phyloP scores from a whole-genome alignment of 2,329 filamentous ascomycete genomes.

The Trichoderma sp. region DNA sequence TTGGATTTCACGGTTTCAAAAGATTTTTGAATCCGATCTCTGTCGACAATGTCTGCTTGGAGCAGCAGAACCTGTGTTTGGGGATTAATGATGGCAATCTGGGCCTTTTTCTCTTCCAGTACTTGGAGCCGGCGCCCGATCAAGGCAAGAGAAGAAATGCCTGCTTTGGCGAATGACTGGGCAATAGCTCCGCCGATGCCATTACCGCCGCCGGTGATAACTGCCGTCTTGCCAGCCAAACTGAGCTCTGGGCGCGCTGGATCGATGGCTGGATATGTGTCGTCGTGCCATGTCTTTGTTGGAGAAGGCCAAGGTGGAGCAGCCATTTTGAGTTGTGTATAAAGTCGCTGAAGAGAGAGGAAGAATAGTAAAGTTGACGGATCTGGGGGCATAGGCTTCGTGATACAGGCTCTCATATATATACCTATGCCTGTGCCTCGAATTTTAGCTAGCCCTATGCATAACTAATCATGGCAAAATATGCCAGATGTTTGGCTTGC shows the following conservation, averaged over 20 bases:
- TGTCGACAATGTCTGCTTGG: background rate
- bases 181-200: constrained; percentile 16
- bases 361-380: background rate
- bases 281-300: background rate
- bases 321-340: background rate
- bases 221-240: background rate
- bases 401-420: background rate
- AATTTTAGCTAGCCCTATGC: background rate
- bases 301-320: background rate
- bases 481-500: background rate
- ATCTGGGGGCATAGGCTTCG: background rate
- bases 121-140: constrained; percentile 5
- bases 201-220: constrained; percentile 6
- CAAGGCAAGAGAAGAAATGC: constrained; percentile 1
- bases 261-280: background rate
- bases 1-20: constrained; percentile 12
- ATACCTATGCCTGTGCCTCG: background rate
- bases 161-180: constrained; percentile 12
- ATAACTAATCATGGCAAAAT: background rate
- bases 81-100: background rate
- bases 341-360: background rate
- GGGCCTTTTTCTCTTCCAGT: background rate
- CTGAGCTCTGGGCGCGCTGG: background rate
- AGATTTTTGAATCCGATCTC: background rate
- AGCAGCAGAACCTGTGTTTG: constrained; percentile 1